These are phyloP conservation scores for Microascus cirrosus DNA, from an alignment of 2,329 filamentous ascomycete genomes.

Conservation along the genomic window DNA sequence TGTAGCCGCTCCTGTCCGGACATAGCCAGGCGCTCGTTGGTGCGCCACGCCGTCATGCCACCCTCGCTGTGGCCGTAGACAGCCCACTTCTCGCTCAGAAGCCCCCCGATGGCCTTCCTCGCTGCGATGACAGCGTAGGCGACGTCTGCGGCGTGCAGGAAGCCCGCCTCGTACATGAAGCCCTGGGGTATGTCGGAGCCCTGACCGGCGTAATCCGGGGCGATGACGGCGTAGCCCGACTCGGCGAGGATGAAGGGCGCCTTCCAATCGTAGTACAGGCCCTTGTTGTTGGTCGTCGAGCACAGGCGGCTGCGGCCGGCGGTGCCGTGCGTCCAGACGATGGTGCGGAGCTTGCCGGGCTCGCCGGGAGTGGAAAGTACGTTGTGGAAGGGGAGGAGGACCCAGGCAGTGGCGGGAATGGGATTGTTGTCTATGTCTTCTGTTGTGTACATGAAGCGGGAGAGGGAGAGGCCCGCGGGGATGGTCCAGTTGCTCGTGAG, in stretches of 20 bases:
- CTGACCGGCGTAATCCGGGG: constrained; percentile 5
- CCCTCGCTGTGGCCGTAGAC: constrained; percentile 13
- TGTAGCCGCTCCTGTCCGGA: constrained; percentile 5
- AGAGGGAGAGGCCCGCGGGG: constrained; percentile 7
- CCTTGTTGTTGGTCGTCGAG: constrained; percentile 12
- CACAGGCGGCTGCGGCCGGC: constrained; percentile 11
- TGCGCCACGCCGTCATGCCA: constrained; percentile 13
- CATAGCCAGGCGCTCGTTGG: constrained; percentile 12
- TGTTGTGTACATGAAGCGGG: constrained; percentile 9
- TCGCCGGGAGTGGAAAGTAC: background rate
- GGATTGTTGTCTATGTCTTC: constrained; percentile 9
- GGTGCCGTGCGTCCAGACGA: constrained; percentile 15
- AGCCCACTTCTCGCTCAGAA: constrained; percentile 11
- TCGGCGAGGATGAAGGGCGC: constrained; percentile 10
- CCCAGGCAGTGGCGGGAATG: constrained; percentile 8
- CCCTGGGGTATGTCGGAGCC: constrained; percentile 10
- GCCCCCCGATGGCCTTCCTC: constrained; percentile 6
- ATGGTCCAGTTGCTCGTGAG: constrained; percentile 9
- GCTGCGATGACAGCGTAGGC: constrained; percentile 9
- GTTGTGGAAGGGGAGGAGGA: constrained; percentile 10
- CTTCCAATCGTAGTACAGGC: constrained; percentile 12
- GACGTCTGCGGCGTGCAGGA: constrained; percentile 11
- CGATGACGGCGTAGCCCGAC: constrained; percentile 6
- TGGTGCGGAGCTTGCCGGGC: constrained; percentile 3
- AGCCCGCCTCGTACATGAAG: constrained; percentile 11